phyloP scores from a whole-genome alignment of 176 grass and related monocot species.

The Leersia perrieri region DNA sequence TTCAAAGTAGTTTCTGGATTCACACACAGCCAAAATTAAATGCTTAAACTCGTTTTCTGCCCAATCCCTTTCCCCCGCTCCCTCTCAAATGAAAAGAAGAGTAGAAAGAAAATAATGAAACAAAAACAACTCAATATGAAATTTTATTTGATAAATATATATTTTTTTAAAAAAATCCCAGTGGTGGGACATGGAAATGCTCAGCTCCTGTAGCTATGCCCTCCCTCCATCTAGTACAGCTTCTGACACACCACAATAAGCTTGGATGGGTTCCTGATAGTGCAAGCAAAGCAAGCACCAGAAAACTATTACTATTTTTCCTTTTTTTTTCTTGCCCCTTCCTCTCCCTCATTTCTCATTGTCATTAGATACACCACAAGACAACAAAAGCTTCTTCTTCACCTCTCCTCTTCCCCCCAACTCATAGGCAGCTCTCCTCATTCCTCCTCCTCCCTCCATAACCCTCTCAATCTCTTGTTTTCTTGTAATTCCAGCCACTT shows the following conservation, averaged over 20 bases:
- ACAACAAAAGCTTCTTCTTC: constrained; percentile 30
- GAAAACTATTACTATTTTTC: constrained; percentile 40
- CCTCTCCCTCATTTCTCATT: constrained; percentile 24
- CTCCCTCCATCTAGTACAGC: constrained; percentile 35
- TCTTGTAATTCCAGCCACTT: neutral
- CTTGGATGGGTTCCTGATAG: constrained; percentile 97
- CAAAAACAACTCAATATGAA: constrained; percentile 23
- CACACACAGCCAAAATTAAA: constrained; percentile 17
- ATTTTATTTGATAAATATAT: constrained; percentile 22
- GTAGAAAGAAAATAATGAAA: constrained; percentile 12
- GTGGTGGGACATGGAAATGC: constrained; percentile 18
- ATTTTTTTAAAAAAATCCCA: neutral
- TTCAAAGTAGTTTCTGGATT: neutral
- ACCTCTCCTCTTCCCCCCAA: constrained; percentile 16
- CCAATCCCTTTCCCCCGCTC: constrained; percentile 24
- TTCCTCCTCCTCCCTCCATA: neutral
- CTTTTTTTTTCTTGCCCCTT: constrained; percentile 20
- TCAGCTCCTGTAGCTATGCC: constrained; percentile 35
- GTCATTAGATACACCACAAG: constrained; percentile 32
- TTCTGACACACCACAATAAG: constrained; percentile 64
- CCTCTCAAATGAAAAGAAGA: constrained; percentile 13
- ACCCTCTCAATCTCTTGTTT: neutral
- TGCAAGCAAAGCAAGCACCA: constrained; percentile 93
- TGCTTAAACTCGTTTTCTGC: constrained; percentile 39
- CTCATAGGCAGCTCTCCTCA: constrained; percentile 32